These are phyloP conservation scores for Botrytis tulipae DNA, from an alignment of 2,329 filamentous ascomycete genomes.

Conservation along the genomic window DNA sequence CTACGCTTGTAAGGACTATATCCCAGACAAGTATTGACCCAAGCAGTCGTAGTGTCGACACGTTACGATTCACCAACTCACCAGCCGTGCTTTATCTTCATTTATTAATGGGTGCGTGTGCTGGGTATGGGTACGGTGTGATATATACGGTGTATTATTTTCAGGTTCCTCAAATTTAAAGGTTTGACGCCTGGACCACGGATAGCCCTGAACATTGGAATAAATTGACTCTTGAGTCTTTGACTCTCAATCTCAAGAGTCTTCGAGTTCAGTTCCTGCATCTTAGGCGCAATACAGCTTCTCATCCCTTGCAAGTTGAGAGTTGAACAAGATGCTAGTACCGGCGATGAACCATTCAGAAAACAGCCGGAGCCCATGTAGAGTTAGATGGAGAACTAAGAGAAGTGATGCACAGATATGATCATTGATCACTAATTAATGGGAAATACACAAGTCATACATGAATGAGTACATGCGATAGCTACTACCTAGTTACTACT, in stretches of 20 bases:
- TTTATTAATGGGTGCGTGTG: neutral
- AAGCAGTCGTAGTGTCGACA: neutral
- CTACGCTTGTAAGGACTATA: slow-evolving; percentile 11
- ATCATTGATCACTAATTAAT: neutral
- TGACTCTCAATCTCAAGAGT: neutral
- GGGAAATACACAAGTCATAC: slow-evolving; percentile 1
- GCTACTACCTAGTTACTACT: neutral
- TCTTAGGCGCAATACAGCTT: slow-evolving; percentile 11
- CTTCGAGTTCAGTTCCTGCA: slow-evolving; percentile 8
- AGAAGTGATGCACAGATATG: slow-evolving; percentile 8
- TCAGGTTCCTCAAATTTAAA: neutral
- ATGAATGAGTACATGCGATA: neutral
- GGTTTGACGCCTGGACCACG: neutral
- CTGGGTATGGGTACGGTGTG: neutral
- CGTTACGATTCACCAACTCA: neutral
- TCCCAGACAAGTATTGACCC: neutral
- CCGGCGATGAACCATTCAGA: slow-evolving; percentile 14
- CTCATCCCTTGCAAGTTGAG: neutral
- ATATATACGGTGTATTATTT: neutral
- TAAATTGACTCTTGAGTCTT: neutral
- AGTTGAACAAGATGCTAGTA: neutral
- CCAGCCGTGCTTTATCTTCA: neutral
- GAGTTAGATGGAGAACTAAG: neutral
- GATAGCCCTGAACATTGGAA: slow-evolving; percentile 3
- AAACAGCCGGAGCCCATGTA: slow-evolving; percentile 3